These are phyloP conservation scores for Jackrogersella minutella DNA, from an alignment of 495 filamentous ascomycete genomes.

Conservation along the genomic window DNA sequence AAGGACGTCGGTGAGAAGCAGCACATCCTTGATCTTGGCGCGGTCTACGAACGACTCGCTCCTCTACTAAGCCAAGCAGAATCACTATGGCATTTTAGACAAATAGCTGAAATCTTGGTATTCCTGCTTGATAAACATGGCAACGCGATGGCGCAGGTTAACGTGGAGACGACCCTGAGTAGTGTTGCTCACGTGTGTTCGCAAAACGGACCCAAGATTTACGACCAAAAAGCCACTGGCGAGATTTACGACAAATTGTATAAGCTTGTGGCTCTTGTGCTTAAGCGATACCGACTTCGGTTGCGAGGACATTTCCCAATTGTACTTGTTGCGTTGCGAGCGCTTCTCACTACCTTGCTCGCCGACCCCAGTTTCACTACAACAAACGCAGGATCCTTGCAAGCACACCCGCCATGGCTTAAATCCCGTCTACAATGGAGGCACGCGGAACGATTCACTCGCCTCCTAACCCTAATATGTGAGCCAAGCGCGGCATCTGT, in stretches of 20 bases:
- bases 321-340: slow-evolving; percentile 36
- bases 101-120: slow-evolving; percentile 62
- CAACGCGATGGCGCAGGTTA: slow-evolving; percentile 69
- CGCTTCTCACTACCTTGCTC: slow-evolving; percentile 38
- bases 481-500: slow-evolving; percentile 81
- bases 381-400: slow-evolving; percentile 36
- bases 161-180: slow-evolving; percentile 70
- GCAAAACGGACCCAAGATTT: slow-evolving; percentile 44
- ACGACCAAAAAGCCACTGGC: slow-evolving; percentile 48
- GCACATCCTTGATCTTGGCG: slow-evolving; percentile 24
- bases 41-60: slow-evolving; percentile 37
- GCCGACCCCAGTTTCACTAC: slow-evolving; percentile 23
- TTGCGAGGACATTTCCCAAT: slow-evolving; percentile 52
- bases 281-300: slow-evolving; percentile 57
- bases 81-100: slow-evolving; percentile 61
- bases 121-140: slow-evolving; percentile 65
- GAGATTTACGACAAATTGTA: slow-evolving; percentile 70
- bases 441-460: slow-evolving; percentile 70
- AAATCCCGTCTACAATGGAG: slow-evolving; percentile 47
- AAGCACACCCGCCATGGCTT: slow-evolving; percentile 39
- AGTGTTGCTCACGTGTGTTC: slow-evolving; percentile 64
- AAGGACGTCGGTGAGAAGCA: slow-evolving; percentile 3
- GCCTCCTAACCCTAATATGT: slow-evolving; percentile 78
- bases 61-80: slow-evolving; percentile 46
- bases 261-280: slow-evolving; percentile 66